Base-by-base conservation (phyloP, 2,329 filamentous ascomycete species). In the Ophiostoma montium region DNA sequence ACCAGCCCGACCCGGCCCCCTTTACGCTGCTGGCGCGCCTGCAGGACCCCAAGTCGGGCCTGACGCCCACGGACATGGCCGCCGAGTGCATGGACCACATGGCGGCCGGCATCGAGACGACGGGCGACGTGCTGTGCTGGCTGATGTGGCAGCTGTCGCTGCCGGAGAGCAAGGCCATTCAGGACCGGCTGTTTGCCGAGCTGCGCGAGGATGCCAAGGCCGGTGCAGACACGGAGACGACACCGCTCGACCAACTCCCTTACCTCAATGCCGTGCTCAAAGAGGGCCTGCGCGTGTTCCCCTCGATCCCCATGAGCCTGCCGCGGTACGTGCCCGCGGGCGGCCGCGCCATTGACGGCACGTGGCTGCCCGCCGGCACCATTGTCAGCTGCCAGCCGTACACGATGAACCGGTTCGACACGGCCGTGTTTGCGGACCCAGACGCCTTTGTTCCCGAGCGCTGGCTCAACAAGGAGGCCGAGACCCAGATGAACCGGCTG, bases 391-490 rank as follows among this genome's bases (percentile, higher is more conserved):
- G 71, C 53, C 77, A 81, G 60, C 71, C 78, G 1, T 76, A 72
- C 57, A 80, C 76, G 8, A 66, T 79, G 36, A 75, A 81, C 53
- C 70, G 72, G 13, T 66, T 77, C 47, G 74, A 81, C 53, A 61
- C 66, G 13, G 72, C 80, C 48, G 81, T 86, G 1, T 96, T 92
- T 61, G 78, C 82, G 1, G 73, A 87, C 38, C 83, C 87, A 0
- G 84, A 94, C 52, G 65, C 63, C 7, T 95, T 88, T 59, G 70
- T 80, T 42, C 89, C 89, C 0, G 84, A 89, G 49, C 74, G 89
- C 56, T 95, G 89, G 89, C 75, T 95, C 56, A 77, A 74, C 13
- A 71, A 74, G 8, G 73, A 80, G 36, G 86, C 74, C 9, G 73
- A 80, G 42, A 72, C 82, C 52, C 83, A 90, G 57, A 69, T 76